Base-by-base conservation (phyloP, 306 rosid species). In the Prunus armeniaca region DNA sequence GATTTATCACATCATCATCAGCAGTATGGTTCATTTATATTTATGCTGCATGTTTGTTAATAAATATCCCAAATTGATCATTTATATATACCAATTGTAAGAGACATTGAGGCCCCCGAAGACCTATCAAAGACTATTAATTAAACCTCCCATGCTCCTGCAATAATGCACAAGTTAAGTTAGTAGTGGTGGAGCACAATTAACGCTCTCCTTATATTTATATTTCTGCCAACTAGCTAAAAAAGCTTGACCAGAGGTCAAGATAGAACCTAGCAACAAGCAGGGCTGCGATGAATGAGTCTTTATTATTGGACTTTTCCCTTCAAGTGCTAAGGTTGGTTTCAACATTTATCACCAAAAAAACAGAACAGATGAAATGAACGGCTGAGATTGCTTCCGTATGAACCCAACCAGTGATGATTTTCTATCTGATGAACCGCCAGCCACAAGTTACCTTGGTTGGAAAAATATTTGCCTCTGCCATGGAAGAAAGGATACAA, bases 341-440 rank as follows among this genome's bases (percentile, higher is more conserved):
- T 60, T 24, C 12, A 45, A 60, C 28, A 58, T 60, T 60, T 45
- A 60, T 52, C 3, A 0, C 3, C 3, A 25, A 25, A 25, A 25
- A 43, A 6, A 41, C n/a, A 24, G 11, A 12, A 25, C 76, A 5
- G 1, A 25, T 25, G 58, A 60, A 73, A 14, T 5, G 8, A 57
- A 43, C 25, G 76, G 77, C 19, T 45, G 3, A 60, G 56, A 73
- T 58, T 58, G 43, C 43, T 43, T 17, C 67, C 18, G 27, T 73
- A 67, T 41, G 67, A 9, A 56, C 47, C 55, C 66, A 41, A 34
- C 41, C 41, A 34, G 41, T 38, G 27, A 28, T 17, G 67, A 24
- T 1, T 12, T 6, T 13, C n/a, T 14, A 9, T 45, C 3, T 14
- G 76, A 15, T 22, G 76, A 71, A 57, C 32, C 51, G 15, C 65